Evolutionary conservation across 305 asterid species (phyloP), one percentile per base, ranked within the genome.

Genomic region (Lippia alba): DNA sequence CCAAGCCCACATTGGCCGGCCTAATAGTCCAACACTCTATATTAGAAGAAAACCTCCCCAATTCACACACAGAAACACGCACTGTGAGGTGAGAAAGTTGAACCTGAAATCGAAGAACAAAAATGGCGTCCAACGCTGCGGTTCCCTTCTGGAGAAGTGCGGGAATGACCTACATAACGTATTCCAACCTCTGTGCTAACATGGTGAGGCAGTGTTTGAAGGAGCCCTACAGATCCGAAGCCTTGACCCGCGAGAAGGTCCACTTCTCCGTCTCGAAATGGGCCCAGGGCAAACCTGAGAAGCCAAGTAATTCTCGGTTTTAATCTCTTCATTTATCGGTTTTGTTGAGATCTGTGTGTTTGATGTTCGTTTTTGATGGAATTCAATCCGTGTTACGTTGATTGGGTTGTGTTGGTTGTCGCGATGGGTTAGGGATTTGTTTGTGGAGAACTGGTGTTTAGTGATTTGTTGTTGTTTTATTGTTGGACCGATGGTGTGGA

Each of bases 141-240:
- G 92, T 72, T 18, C 97, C 97, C 63, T 92, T 92, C 34, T 89
- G 97, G 98, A 89, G 97, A 72, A 30, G 88, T 64, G 97, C 98
- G 3, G 97, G 96, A 4, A 91, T 91, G 97, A 94, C 97, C 3
- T 92, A 92, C 89, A 82, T 92, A 68, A 88, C 92, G 16, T 90
- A 92, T 79, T 82, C 97, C 3, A 89, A 88, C 41, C 84, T 89
- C 34, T 94, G 97, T 73, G 97, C 97, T 4, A 89, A 80, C 66
- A 40, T 91, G 82, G 96, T 94, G 61, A 86, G 99, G 80, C 94
- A 85, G 76, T 94, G 99, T 64, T 87, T 91, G 75, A 94, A 88
- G 73, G 96, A 89, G 76, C 96, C 96, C 30, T 60, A 84, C 77
- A 86, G 77, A 76, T 68, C 96, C 71, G 97, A 94, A 71, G 82